phyloP scores from a whole-genome alignment of 2,329 filamentous ascomycete species.

The Cladophialophora chaetospira region DNA sequence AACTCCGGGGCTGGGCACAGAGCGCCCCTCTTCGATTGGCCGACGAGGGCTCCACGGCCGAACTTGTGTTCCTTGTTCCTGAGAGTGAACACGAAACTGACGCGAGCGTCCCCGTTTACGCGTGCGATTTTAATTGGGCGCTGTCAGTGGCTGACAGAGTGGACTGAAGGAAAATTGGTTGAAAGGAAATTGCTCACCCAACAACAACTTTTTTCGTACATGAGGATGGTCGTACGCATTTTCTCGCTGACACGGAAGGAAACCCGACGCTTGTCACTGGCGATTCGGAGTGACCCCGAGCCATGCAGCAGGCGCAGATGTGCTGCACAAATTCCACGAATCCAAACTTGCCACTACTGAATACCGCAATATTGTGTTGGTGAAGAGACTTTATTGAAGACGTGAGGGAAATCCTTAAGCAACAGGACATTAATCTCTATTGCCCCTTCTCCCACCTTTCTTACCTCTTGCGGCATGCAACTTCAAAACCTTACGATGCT shows the following conservation, averaged over 20 bases:
- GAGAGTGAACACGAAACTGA: conserved; percentile 22
- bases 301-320: too few species aligned
- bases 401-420: too few species aligned
- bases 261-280: too few species aligned
- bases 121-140: conserved; percentile 9
- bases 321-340: too few species aligned
- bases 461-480: conserved; percentile 79
- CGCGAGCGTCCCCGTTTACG: conserved; percentile 13
- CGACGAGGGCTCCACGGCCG: not conserved
- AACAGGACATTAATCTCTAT: conserved; percentile 1
- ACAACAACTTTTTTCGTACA: not conserved
- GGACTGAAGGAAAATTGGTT: not conserved
- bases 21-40: not conserved
- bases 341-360: too few species aligned
- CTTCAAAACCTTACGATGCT: conserved; percentile 77
- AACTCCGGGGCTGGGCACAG: conserved; percentile 18
- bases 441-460: conserved; percentile 50
- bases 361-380: too few species aligned
- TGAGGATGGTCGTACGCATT: not conserved
- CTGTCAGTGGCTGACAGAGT: not conserved
- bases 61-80: conserved; percentile 12
- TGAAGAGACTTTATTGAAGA: too few species aligned
- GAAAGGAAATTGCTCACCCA: conserved; percentile 4
- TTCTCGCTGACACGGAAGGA: too few species aligned
- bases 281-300: too few species aligned